phyloP scores from a whole-genome alignment of 108 stramenopile genomes.

The Bacterosira constricta region DNA sequence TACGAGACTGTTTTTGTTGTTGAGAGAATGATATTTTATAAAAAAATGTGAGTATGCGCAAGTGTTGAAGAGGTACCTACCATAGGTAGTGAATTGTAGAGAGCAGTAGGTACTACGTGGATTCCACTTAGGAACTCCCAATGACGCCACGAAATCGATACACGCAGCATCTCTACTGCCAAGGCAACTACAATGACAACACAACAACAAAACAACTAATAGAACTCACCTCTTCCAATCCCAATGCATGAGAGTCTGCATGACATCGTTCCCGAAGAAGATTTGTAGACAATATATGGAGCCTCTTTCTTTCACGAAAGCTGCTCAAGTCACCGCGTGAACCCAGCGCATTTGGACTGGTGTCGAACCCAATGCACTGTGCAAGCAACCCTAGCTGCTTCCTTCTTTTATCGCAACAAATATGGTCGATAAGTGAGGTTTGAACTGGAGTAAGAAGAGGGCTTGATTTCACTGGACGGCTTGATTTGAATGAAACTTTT shows the following conservation, averaged over 20 bases:
- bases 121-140: too few species aligned
- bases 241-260: conserved; percentile 78
- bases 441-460: conserved; percentile 28
- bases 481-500: conserved; percentile 33
- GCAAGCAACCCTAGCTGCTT: conserved; percentile 67
- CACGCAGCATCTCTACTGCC: too few species aligned
- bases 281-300: conserved; percentile 61
- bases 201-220: neutral
- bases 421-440: conserved; percentile 39
- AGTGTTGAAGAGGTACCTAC: too few species aligned
- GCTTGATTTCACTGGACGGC: conserved; percentile 21
- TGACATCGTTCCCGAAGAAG: conserved; percentile 63
- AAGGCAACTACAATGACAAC: neutral
- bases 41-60: too few species aligned
- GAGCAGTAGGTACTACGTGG: too few species aligned
- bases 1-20: too few species aligned
- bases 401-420: conserved; percentile 55
- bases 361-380: conserved; percentile 80
- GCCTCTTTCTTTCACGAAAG: conserved; percentile 59
- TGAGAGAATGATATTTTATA: too few species aligned
- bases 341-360: conserved; percentile 49
- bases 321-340: conserved; percentile 59
- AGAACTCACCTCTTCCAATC: conserved; percentile 84
- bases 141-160: too few species aligned
- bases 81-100: too few species aligned